phyloP scores from a whole-genome alignment of 768 basidiomycete species.

The Leccinum obscurum region DNA sequence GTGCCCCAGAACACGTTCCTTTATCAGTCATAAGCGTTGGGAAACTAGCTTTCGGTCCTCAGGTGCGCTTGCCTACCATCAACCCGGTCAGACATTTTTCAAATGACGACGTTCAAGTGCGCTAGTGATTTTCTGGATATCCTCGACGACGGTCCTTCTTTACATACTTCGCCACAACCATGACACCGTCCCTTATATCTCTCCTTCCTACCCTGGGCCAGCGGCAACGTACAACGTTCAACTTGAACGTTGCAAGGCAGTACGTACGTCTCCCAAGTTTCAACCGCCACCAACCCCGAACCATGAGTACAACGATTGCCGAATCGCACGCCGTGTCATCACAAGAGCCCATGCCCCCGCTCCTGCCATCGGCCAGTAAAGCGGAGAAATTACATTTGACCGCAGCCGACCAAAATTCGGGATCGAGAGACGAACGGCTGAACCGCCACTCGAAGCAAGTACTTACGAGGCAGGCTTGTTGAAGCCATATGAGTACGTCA shows the following conservation, averaged over 20 bases:
- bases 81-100: neutral
- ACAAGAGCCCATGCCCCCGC: conserved; percentile 43
- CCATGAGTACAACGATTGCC: conserved; percentile 23
- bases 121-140: conserved; percentile 85
- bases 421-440: conserved; percentile 80
- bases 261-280: conserved; percentile 13
- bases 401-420: conserved; percentile 92
- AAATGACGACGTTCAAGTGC: neutral
- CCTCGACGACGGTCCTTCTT: conserved; percentile 82
- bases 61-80: conserved; percentile 48
- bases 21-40: conserved; percentile 72
- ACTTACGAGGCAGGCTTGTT: conserved; percentile 84
- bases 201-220: conserved; percentile 22
- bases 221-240: conserved; percentile 6
- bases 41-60: conserved; percentile 81
- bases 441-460: conserved; percentile 90
- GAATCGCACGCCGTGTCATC: conserved; percentile 27
- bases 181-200: conserved; percentile 46
- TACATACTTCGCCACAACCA: conserved; percentile 47
- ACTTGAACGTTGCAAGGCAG: neutral
- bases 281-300: conserved; percentile 20
- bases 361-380: conserved; percentile 69
- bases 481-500: conserved; percentile 96
- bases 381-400: conserved; percentile 75
- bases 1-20: conserved; percentile 51